These are phyloP conservation scores for Lentinus tigrinus DNA, from an alignment of 768 basidiomycete species.

Conservation along the genomic window DNA sequence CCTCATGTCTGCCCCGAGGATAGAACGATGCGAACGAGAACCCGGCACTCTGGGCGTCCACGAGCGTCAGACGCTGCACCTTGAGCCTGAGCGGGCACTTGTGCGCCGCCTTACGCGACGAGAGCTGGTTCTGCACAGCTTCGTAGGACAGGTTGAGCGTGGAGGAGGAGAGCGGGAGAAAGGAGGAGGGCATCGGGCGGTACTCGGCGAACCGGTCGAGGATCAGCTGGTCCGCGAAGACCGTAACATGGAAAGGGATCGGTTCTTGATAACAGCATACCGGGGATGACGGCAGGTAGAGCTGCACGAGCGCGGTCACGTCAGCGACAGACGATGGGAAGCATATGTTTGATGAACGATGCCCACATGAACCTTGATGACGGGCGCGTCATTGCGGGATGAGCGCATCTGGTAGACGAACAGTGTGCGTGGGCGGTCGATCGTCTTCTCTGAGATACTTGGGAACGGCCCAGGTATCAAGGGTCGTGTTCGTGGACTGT, in stretches of 20 bases:
- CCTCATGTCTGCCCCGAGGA: neutral
- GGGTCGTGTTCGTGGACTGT: slow-evolving; percentile 21
- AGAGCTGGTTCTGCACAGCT: slow-evolving; percentile 15
- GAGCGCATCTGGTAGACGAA: slow-evolving; percentile 20
- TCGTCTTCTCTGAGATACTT: slow-evolving; percentile 4
- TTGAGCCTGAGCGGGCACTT: slow-evolving; percentile 8
- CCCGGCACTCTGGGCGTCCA: slow-evolving; percentile 6
- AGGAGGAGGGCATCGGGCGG: slow-evolving; percentile 22
- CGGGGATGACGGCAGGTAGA: slow-evolving; percentile 26
- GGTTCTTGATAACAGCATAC: slow-evolving; percentile 25
- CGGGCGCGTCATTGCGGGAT: slow-evolving; percentile 2
- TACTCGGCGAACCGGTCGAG: slow-evolving; percentile 21
- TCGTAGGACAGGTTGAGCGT: slow-evolving; percentile 5
- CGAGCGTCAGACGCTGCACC: slow-evolving; percentile 12
- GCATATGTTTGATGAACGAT: neutral
- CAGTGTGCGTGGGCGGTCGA: slow-evolving; percentile 20
- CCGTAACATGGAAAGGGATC: slow-evolving; percentile 26
- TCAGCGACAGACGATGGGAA: neutral
- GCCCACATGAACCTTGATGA: slow-evolving; percentile 23
- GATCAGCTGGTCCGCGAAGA: slow-evolving; percentile 22
- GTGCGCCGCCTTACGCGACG: neutral
- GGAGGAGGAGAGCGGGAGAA: slow-evolving; percentile 23
- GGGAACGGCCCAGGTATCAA: slow-evolving; percentile 22
- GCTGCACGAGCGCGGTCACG: slow-evolving; percentile 1
- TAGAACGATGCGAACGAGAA: neutral